phyloP scores from a whole-genome alignment of 345 rosid genomes.

The Cochlearia excelsa region DNA sequence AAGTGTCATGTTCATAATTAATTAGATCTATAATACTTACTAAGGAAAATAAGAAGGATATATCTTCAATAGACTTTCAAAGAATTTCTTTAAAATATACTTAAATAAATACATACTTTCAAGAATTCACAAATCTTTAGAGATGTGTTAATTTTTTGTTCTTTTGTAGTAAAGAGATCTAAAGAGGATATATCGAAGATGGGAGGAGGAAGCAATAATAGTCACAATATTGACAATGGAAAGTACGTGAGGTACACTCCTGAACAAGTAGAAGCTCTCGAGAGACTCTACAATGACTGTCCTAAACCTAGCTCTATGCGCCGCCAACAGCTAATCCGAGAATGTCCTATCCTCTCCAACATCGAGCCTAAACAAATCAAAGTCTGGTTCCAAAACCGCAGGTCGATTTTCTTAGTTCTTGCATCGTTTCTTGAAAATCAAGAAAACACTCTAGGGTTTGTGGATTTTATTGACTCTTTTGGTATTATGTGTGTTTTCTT shows the following conservation, averaged over 20 bases:
- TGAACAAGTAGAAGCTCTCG: conserved; percentile 98
- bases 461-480: conserved; percentile 10
- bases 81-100: conserved; percentile 12
- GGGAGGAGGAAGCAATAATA: conserved; percentile 64
- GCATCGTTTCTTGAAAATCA: conserved; percentile 21
- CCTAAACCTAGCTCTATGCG: conserved; percentile 97
- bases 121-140: neutral
- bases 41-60: neutral
- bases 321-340: conserved; percentile 93
- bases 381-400: conserved; percentile 99
- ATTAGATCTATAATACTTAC: conserved; percentile 3
- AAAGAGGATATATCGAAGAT: conserved; percentile 23
- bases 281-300: conserved; percentile 93
- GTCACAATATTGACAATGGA: conserved; percentile 67
- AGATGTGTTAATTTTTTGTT: neutral
- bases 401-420: conserved; percentile 40
- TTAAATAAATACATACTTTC: neutral
- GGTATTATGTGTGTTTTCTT: neutral
- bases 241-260: conserved; percentile 96
- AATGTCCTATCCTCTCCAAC: conserved; percentile 90
- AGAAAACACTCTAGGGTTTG: conserved; percentile 23
- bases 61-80: neutral
- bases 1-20: conserved; percentile 19
- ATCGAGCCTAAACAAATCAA: conserved; percentile 99
- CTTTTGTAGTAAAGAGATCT: conserved; percentile 7